Percentiles rank a stretch among this genome's conserved stretches.
These are phyloP conservation scores for Petunia axillaris DNA, from an alignment of 257 asterid genomes.

Conservation along the genomic window DNA sequence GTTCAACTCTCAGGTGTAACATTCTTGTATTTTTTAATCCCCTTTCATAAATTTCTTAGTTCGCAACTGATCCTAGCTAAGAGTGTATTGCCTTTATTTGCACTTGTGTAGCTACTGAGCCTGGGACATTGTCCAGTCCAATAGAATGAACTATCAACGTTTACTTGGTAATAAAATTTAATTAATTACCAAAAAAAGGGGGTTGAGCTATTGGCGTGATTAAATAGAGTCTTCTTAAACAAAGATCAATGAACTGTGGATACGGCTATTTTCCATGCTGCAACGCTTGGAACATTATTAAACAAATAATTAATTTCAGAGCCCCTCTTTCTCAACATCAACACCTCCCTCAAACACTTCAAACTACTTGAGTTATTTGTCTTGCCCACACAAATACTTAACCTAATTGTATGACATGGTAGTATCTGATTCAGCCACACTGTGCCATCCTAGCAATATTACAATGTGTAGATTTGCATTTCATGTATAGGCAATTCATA, in stretches of 20 bases:
- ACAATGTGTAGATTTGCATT: neutral
- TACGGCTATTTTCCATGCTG: neutral
- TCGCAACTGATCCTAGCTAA: no score
- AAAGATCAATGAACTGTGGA: neutral
- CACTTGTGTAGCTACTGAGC: no score
- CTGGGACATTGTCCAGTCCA: no score
- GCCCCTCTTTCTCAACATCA: neutral
- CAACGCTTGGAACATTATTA: neutral
- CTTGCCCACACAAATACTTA: neutral
- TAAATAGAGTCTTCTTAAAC: neutral
- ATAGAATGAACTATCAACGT: no score
- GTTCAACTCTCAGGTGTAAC: no score
- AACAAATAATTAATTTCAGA: neutral
- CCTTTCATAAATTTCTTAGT: no score
- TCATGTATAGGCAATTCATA: neutral
- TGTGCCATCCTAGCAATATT: neutral
- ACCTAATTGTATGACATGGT: neutral
- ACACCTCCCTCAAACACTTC: slow-evolving; percentile 11
- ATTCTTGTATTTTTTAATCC: no score
- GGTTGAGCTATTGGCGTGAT: neutral
- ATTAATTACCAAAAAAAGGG: no score
- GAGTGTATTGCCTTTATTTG: no score
- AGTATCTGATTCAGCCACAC: neutral
- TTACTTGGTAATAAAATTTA: no score
- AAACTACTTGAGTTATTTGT: neutral